A percentile compares a stretch with the other conserved stretches of the same genome.
phyloP scores from a whole-genome alignment of 1,284 basidiomycete species.

The Pascua sp. region DNA sequence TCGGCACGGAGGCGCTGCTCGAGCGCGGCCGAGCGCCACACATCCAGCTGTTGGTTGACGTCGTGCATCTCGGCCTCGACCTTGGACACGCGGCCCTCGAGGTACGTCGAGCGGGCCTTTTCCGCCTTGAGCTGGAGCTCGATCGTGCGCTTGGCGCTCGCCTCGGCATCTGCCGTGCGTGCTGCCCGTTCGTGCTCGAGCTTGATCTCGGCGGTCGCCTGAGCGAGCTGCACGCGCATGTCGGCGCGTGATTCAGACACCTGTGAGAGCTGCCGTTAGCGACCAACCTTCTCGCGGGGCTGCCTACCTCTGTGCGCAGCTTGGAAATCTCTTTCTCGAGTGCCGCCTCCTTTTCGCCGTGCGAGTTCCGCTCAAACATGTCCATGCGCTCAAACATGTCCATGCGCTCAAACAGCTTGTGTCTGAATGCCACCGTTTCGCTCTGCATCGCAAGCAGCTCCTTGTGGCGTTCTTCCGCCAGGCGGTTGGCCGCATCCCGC shows the following conservation, averaged over 20 bases:
- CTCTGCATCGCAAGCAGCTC: conserved; percentile 10
- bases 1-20: conserved; percentile 19
- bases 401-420: conserved; percentile 9
- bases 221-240: conserved; percentile 13
- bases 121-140: conserved; percentile 20
- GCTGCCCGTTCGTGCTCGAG: conserved; percentile 16
- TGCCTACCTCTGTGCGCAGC: conserved; percentile 11
- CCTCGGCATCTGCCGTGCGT: conserved; percentile 13
- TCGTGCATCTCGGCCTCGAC: conserved; percentile 9
- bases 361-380: not conserved
- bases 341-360: not conserved
- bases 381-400: not conserved
- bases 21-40: conserved; percentile 16
- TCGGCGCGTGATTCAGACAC: not conserved
- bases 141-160: conserved; percentile 8
- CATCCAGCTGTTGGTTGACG: conserved; percentile 14
- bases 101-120: conserved; percentile 14
- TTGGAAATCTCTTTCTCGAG: conserved; percentile 9
- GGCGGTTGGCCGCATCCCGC: conserved; percentile 6
- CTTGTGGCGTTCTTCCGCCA: conserved; percentile 8
- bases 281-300: not conserved
- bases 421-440: not conserved
- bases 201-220: conserved; percentile 7
- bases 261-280: conserved; percentile 3
- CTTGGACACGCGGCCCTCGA: conserved; percentile 14